A percentile compares a stretch with the other conserved stretches of the same genome.
Conservation (phyloP, 2,329 filamentous ascomycete genomes). For the Penicillium hesseltinei region DNA sequence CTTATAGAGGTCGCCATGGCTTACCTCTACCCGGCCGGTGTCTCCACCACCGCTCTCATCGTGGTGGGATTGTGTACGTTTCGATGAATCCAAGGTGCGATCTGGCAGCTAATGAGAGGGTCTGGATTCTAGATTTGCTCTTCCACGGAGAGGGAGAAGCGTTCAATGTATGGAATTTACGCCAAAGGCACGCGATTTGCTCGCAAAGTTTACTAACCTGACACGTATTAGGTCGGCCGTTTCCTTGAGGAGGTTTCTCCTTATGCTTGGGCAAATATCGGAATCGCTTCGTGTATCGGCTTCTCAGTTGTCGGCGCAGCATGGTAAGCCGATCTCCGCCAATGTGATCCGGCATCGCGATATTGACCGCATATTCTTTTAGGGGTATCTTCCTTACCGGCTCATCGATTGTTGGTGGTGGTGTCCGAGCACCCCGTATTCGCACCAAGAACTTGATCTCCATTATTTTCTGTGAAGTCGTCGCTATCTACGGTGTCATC, state of each 20-base stretch:
- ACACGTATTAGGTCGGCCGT: constrained; percentile 67
- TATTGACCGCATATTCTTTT: constrained; percentile 21
- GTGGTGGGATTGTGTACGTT: constrained; percentile 76
- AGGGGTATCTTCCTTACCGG: constrained; percentile 99
- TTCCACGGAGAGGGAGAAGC: constrained; percentile 94
- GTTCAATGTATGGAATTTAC: constrained; percentile 72
- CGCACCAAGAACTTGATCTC: constrained; percentile 99
- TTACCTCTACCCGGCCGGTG: constrained; percentile 63
- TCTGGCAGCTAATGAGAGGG: constrained; percentile 22
- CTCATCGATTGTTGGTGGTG: constrained; percentile 92
- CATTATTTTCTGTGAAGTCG: constrained; percentile 99
- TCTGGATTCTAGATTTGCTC: constrained; percentile 74
- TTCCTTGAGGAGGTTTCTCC: constrained; percentile 94
- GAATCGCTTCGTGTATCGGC: constrained; percentile 91
- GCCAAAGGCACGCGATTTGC: not conserved
- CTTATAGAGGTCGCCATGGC: constrained; percentile 57
- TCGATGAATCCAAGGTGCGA: constrained; percentile 8
- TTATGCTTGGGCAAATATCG: constrained; percentile 86
- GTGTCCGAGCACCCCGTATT: constrained; percentile 94
- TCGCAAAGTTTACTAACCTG: constrained; percentile 14
- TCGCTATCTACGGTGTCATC: constrained; percentile 99
- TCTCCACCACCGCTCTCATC: constrained; percentile 64
- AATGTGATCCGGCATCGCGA: not conserved
- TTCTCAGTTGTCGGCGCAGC: constrained; percentile 94
- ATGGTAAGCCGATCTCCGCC: constrained; percentile 62